Evolutionary conservation across 2,329 filamentous ascomycete genomes (phyloP).

Genomic region (Cladophialophora bantiana): DNA sequence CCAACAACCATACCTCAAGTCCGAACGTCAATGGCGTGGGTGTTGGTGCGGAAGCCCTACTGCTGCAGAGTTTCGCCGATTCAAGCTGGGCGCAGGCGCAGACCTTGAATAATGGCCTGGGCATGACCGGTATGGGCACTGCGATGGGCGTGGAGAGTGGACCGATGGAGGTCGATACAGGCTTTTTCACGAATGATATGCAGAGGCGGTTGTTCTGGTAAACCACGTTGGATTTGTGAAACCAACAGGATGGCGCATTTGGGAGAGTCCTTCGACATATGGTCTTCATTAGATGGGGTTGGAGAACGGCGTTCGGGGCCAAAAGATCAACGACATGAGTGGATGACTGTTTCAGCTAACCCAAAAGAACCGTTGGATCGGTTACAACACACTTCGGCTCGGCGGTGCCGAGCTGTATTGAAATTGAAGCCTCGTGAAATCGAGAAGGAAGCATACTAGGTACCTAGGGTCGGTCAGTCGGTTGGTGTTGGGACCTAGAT

Average conservation of each 20-base stretch:
- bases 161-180: constrained; percentile 35
- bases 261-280: neutral
- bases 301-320: neutral
- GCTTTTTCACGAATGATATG: constrained; percentile 34
- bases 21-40: constrained; percentile 19
- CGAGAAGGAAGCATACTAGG: neutral
- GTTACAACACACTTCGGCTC: neutral
- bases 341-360: neutral
- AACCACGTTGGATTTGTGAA: neutral
- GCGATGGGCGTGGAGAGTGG: constrained; percentile 22
- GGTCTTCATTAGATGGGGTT: neutral
- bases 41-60: constrained; percentile 29
- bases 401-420: neutral
- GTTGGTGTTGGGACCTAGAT: neutral
- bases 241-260: neutral
- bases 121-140: constrained; percentile 11
- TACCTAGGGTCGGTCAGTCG: neutral
- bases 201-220: constrained; percentile 36
- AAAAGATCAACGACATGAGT: neutral
- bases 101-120: constrained; percentile 22
- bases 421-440: neutral
- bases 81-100: constrained; percentile 32
- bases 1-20: constrained; percentile 17
- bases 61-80: constrained; percentile 35
- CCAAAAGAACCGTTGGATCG: neutral